Conservation (phyloP, 352 stramenopile species). For the Phytophthora vignae region DNA sequence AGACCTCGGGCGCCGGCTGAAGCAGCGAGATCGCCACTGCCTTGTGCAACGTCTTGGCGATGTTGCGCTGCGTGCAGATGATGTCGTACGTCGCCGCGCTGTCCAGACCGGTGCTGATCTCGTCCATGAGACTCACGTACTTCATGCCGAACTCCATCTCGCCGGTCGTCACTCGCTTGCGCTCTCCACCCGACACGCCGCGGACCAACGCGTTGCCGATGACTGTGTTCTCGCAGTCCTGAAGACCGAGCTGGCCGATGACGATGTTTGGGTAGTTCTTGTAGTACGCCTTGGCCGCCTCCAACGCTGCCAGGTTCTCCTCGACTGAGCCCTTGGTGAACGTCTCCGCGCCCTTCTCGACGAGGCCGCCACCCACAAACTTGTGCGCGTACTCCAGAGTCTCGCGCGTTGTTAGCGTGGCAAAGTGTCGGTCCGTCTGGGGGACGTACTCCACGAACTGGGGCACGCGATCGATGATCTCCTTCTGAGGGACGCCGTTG, state of each 20-base stretch:
- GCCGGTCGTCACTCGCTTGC: slow-evolving; percentile 69
- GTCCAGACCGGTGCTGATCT: slow-evolving; percentile 54
- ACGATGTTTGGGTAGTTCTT: slow-evolving; percentile 8
- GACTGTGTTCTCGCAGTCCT: slow-evolving; percentile 55
- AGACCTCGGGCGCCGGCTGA: slow-evolving; percentile 70
- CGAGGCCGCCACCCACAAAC: slow-evolving; percentile 23
- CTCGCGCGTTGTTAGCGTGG: slow-evolving; percentile 42
- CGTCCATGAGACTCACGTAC: slow-evolving; percentile 68
- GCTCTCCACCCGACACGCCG: slow-evolving; percentile 59
- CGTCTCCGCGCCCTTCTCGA: slow-evolving; percentile 29
- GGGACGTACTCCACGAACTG: slow-evolving; percentile 38
- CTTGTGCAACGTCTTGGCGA: slow-evolving; percentile 43
- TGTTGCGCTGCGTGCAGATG: slow-evolving; percentile 33
- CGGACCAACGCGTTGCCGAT: slow-evolving; percentile 52
- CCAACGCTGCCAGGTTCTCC: slow-evolving; percentile 6
- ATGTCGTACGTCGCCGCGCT: slow-evolving; percentile 52
- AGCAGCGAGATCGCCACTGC: slow-evolving; percentile 76
- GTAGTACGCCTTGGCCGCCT: slow-evolving; percentile 13
- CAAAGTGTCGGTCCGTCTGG: slow-evolving; percentile 38
- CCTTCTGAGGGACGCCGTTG: slow-evolving; percentile 16
- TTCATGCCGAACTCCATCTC: slow-evolving; percentile 89
- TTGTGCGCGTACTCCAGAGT: slow-evolving; percentile 42
- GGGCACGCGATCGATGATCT: slow-evolving; percentile 21
- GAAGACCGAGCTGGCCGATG: slow-evolving; percentile 32
- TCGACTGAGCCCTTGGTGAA: slow-evolving; percentile 18